phyloP scores from a whole-genome alignment of 306 rosid genomes.

The Vicia sativa region DNA sequence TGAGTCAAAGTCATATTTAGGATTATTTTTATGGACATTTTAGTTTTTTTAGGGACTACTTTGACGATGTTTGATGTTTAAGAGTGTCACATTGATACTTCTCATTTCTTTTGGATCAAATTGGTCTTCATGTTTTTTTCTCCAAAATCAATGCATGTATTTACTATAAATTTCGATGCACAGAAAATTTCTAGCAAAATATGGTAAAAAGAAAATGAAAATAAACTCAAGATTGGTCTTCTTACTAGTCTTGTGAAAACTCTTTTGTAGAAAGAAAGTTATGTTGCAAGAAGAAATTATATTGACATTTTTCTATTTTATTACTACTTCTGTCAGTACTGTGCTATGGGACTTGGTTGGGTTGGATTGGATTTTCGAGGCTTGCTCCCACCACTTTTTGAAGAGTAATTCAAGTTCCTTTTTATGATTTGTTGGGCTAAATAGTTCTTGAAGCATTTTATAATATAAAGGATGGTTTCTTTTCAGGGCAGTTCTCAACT shows the following conservation, averaged over 20 bases:
- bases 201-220: neutral
- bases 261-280: neutral
- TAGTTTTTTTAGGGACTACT: neutral
- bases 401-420: slow-evolving; percentile 61
- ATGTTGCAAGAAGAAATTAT: slow-evolving; percentile 31
- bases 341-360: slow-evolving; percentile 99
- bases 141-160: neutral
- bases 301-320: slow-evolving; percentile 39
- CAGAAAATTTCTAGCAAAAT: slow-evolving; percentile 20
- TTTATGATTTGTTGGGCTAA: slow-evolving; percentile 30
- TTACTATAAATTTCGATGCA: slow-evolving; percentile 1
- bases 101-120: slow-evolving; percentile 6
- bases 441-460: slow-evolving; percentile 12
- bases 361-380: slow-evolving; percentile 98
- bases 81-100: neutral
- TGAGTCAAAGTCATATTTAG: neutral
- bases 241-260: slow-evolving; percentile 26
- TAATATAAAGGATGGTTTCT: slow-evolving; percentile 40
- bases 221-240: slow-evolving; percentile 14
- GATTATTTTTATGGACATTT: neutral
- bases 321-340: slow-evolving; percentile 63
- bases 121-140: neutral
- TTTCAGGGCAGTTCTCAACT: slow-evolving; percentile 88
- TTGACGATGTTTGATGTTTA: neutral
- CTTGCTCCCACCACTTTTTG: slow-evolving; percentile 93